Evolutionary conservation across 257 asterid genomes (phyloP), one percentile per base, ranked within the genome.

Genomic region (Solanum commersonii): DNA sequence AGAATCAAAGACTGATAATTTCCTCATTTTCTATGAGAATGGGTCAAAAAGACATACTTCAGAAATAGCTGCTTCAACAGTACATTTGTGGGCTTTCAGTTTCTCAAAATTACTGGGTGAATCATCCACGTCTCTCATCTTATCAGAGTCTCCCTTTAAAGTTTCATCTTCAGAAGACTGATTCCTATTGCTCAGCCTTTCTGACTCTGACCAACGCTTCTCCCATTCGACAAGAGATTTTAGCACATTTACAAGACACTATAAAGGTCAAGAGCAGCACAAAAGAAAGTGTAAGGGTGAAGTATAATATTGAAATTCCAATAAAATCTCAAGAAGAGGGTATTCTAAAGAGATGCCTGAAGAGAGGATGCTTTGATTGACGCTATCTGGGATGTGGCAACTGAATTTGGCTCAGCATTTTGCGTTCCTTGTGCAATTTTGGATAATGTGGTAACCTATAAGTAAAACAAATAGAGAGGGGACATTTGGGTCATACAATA

Each of bases 401-500:
- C 94, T 59, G 98, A 91, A 90, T 94, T 96, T 85, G 96, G 96
- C 89, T 97, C 99, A 37, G 93, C 91, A 91, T 74, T 92, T 87
- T 90, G 99, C 87, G 95, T 95, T 89, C 98, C 99, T 94, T 97
- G 99, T 68, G 98, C 95, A 89, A 97, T 93, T 95, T 93, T 97
- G 52, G 99, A 96, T 89, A 97, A 89, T 42, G 96, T 88, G 76
- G 98, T 89, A 88, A 93, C 97, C 99, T 97, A 87, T 89, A 88
- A 63, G 67, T 86, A 90, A 89, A 77, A 90, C 82, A 77, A 88
- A 86, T 34, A 88, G 87, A 89, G 73, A 76, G 87, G 91, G 91
- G 89, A 91, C 60, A 15, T 84, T 49, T 29, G 40, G 70, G 68
- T 82, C 42, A 82, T 29, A 49, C 70, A 49, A 49, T 49, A 82